A percentile compares a stretch with the other conserved stretches of the same genome.
These are phyloP conservation scores for Solanum chiquidenum DNA, from an alignment of 257 asterid genomes.

Conservation along the genomic window DNA sequence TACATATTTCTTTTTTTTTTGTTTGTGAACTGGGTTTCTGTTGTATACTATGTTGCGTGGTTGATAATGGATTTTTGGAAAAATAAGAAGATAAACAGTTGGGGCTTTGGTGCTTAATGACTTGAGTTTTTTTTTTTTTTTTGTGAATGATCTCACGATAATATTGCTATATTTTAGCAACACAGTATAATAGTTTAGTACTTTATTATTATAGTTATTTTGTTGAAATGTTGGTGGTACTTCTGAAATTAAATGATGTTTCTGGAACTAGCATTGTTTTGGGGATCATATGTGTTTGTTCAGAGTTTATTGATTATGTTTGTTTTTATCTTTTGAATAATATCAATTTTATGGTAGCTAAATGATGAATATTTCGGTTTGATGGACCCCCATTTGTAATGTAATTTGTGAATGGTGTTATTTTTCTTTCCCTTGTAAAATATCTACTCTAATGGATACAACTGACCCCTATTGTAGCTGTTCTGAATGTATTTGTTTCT, in stretches of 20 bases:
- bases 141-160: background rate
- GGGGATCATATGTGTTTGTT: background rate
- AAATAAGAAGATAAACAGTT: background rate
- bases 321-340: background rate
- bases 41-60: background rate
- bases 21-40: background rate
- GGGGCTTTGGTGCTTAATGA: background rate
- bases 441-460: background rate
- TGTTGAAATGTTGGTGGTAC: background rate
- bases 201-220: background rate
- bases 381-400: background rate
- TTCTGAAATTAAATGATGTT: background rate
- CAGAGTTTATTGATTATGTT: background rate
- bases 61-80: background rate
- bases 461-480: background rate
- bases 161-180: background rate
- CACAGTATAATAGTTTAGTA: background rate
- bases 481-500: background rate
- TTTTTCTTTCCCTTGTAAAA: background rate
- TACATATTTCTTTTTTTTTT: background rate
- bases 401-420: background rate
- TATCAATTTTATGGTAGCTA: background rate
- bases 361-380: background rate
- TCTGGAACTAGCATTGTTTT: background rate
- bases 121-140: background rate